Conservation (phyloP, 345 rosid species). For the Murraya paniculata region DNA sequence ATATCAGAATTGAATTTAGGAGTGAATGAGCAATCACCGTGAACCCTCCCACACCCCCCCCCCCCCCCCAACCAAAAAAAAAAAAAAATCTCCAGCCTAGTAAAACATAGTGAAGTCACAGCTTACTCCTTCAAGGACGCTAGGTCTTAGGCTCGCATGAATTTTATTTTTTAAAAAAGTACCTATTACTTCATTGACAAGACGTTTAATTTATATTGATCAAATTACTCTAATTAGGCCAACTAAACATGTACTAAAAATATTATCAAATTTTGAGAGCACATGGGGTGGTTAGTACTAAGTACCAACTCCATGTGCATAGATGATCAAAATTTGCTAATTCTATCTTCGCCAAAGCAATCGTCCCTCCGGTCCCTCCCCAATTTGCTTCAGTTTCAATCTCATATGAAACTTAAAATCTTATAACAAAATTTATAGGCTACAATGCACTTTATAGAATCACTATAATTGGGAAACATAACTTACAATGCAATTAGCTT, state of each 20-base stretch:
- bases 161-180: neutral
- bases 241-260: conserved; percentile 7
- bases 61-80: too few species aligned
- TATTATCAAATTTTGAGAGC: neutral
- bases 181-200: neutral
- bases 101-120: neutral
- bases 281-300: conserved; percentile 13
- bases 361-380: neutral
- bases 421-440: neutral
- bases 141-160: neutral
- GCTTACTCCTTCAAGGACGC: neutral
- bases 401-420: neutral
- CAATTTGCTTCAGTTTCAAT: neutral
- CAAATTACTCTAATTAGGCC: conserved; percentile 8
- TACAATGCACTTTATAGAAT: neutral
- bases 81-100: neutral
- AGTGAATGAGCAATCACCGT: neutral
- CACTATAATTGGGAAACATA: neutral
- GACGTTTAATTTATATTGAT: neutral
- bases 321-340: conserved; percentile 12
- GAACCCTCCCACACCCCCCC: too few species aligned
- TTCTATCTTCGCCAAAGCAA: conserved; percentile 11
- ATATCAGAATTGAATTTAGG: neutral
- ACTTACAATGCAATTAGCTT: neutral
- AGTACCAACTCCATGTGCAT: conserved; percentile 16